Conservation (phyloP, 257 asterid genomes). For the Haberlea rhodopensis region DNA sequence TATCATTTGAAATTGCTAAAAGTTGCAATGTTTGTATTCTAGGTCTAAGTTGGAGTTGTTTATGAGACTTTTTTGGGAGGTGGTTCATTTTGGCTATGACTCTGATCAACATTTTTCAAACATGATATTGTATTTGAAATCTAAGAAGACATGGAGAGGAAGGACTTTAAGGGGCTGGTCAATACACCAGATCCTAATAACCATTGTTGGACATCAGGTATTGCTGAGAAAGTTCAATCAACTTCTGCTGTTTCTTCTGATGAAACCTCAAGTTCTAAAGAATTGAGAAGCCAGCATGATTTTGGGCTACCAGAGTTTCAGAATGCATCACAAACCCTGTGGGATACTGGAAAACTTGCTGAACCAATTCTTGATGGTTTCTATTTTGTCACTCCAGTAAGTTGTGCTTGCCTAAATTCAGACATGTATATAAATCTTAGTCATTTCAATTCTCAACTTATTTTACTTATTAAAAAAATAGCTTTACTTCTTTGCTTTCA, state of each 20-base stretch:
- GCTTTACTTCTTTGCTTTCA: too few relatives aligned
- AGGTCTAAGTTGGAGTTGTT: slow-evolving; percentile 36
- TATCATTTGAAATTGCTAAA: slow-evolving; percentile 12
- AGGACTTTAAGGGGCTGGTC: slow-evolving; percentile 38
- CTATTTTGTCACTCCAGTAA: slow-evolving; percentile 79
- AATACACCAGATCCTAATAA: slow-evolving; percentile 46
- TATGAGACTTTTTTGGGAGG: slow-evolving; percentile 32
- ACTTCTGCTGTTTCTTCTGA: slow-evolving; percentile 54
- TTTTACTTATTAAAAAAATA: too few relatives aligned
- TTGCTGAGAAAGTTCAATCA: slow-evolving; percentile 53
- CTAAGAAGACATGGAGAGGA: slow-evolving; percentile 66
- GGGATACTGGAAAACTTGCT: slow-evolving; percentile 79
- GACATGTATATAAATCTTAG: slow-evolving; percentile 3
- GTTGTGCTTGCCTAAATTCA: slow-evolving; percentile 20
- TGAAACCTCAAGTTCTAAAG: slow-evolving; percentile 44
- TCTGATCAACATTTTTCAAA: slow-evolving; percentile 39
- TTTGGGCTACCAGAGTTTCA: slow-evolving; percentile 44
- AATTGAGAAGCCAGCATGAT: slow-evolving; percentile 42
- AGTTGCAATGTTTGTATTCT: slow-evolving; percentile 27
- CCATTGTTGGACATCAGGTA: slow-evolving; percentile 68
- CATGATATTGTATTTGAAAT: slow-evolving; percentile 46
- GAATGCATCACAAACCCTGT: slow-evolving; percentile 68
- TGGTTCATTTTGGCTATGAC: slow-evolving; percentile 36
- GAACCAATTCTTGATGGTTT: slow-evolving; percentile 89
- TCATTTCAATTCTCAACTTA: background rate